Base-by-base conservation (phyloP, 2,329 filamentous ascomycete species). In the Hirsutella thompsonii region DNA sequence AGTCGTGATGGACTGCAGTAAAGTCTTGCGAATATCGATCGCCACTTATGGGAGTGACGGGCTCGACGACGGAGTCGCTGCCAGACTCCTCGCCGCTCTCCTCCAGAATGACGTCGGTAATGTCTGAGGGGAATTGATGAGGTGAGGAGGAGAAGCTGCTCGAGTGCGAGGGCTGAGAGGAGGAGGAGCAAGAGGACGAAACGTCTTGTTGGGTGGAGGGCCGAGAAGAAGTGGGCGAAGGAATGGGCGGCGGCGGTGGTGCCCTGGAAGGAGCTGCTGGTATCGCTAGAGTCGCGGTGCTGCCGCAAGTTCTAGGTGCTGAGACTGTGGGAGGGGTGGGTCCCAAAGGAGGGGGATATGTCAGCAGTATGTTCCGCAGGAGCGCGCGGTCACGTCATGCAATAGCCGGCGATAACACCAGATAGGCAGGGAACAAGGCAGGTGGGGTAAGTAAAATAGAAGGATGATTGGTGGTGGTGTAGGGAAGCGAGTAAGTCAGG, bases 21-120 rank as follows among this genome's bases (percentile, higher is more conserved):
- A 77, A 75, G 47, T 75, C 71, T 43, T 70, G 68, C 37, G 74
- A 76, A 51, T 72, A 56, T 39, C 62, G 68, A 46, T 70, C 67
- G 50, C 75, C 67, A 50, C 75, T 79, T 44, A 75, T 69, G 37
- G 76, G 77, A 19, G 76, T 81, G 43, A 76, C 64, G 36, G 76
- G 76, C 48, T 80, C 76, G 59, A 72, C 70, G 42, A 66, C 62
- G 20, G 68, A 69, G 51, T 79, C 75, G 56, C 70, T 77, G 46
- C 72, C 69, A 8, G 74, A 76, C 54, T 79, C 44, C 28, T 44
- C 76, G 58, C 73, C 73, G 55, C 68, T 68, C 59, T 78, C 74
- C 47, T 62, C 59, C 39, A 68, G 64, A 45, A 78, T 76, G 41
- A 72, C 66, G 46, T 9, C 23, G 6, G 23, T 76, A 41, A 74